Conservation (phyloP, 108 stramenopile species). For the Mayamaea pseudoterrestris region DNA sequence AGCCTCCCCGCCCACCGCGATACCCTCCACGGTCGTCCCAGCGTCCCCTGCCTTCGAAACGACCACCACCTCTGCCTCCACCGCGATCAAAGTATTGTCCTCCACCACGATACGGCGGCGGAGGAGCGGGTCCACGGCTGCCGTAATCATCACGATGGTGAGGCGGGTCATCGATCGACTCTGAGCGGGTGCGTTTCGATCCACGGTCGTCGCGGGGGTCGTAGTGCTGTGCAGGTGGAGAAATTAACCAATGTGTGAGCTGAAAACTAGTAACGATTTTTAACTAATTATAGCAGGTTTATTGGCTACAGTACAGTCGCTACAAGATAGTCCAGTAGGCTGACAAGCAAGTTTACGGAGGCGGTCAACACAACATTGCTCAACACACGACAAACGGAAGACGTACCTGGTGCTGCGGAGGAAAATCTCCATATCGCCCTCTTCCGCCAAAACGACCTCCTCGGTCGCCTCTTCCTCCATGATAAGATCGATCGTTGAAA, state of each 20-base stretch:
- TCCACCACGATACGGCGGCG: neutral
- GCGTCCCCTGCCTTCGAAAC: slow-evolving; percentile 6
- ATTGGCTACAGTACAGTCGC: neutral
- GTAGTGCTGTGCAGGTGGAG: neutral
- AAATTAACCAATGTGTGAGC: neutral
- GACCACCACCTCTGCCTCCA: slow-evolving; percentile 3
- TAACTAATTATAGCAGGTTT: neutral
- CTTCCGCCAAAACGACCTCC: slow-evolving; percentile 1
- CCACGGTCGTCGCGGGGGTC: neutral
- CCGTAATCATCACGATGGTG: slow-evolving; percentile 1
- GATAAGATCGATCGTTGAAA: neutral
- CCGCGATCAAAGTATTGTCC: slow-evolving; percentile 5
- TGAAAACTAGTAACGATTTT: neutral
- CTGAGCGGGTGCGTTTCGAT: neutral
- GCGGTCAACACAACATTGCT: neutral
- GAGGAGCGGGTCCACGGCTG: neutral
- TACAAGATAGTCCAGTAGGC: neutral
- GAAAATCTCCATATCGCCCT: neutral
- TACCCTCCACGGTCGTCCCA: slow-evolving; percentile 16
- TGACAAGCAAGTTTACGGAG: neutral
- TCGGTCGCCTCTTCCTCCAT: slow-evolving; percentile 1
- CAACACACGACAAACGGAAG: too few species aligned
- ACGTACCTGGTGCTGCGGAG: neutral
- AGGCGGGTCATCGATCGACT: neutral
- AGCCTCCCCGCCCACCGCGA: slow-evolving; percentile 7